A percentile compares a stretch with the other conserved stretches of the same genome.
Conservation (phyloP, 345 rosid species). For the Hibiscus trionum region DNA sequence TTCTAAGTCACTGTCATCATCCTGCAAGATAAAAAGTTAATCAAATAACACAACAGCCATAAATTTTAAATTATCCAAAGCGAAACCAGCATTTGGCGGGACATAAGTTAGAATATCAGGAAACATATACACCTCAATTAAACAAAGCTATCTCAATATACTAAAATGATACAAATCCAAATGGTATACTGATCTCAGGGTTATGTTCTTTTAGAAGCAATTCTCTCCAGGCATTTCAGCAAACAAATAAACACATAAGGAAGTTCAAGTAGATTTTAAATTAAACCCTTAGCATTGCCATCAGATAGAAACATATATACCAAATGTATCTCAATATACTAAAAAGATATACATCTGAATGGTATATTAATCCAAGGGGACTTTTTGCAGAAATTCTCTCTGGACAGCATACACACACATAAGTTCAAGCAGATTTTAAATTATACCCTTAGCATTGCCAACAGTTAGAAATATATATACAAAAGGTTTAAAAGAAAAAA, state of each 20-base stretch:
- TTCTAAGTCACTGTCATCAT: slow-evolving; percentile 87
- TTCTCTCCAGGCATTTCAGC: not conserved
- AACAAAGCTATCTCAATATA: not conserved
- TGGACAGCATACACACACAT: not conserved
- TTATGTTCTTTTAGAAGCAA: not conserved
- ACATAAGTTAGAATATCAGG: not conserved
- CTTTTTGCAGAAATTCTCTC: not conserved
- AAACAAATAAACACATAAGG: not conserved
- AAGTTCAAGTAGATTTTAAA: not conserved
- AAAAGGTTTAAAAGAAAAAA: not conserved
- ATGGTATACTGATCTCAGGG: not conserved
- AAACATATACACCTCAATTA: not conserved
- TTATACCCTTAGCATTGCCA: not conserved
- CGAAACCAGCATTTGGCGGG: not conserved
- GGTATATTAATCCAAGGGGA: too few species aligned
- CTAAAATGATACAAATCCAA: not conserved
- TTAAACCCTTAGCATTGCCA: not conserved
- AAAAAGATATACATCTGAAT: not conserved
- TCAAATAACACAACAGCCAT: not conserved
- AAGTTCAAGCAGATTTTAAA: too few species aligned
- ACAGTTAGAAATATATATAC: too few species aligned
- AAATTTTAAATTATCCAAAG: not conserved
- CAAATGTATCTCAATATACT: not conserved
- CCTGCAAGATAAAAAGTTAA: slow-evolving; percentile 38
- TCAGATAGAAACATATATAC: not conserved